Base-by-base conservation (phyloP, 2,329 filamentous ascomycete genomes). In the Cladophialophora bantiana region DNA sequence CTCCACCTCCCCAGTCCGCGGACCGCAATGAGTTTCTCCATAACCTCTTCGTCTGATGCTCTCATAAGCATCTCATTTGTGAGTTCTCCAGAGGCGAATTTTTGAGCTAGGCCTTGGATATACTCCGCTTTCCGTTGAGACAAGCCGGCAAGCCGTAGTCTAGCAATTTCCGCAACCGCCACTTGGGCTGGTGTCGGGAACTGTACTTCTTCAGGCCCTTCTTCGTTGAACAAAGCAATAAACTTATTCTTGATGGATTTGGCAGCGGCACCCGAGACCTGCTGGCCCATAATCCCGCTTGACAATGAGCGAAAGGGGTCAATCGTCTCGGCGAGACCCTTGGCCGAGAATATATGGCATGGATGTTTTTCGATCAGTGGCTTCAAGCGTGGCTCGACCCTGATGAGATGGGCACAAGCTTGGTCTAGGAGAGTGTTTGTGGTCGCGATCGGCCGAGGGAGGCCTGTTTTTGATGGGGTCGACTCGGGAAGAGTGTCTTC, bases 111-210 rank as follows among this genome's bases (percentile, higher is more conserved):
- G 0, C 94, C 94, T 62, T 89, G 86, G 67, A 98, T 88, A 79
- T 99, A 99, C 80, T 98, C 95, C 55, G 95, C 95, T 81, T 99
- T 99, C 65, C 95, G 88, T 79, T 96, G 91, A 2, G 93, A 97
- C 58, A 99, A 86, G 0, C 95, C 95, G 0, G 94, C 95, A 7
- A 90, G 90, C 35, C 94, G 90, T 7, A 99, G 85, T 3, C 80
- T 85, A 35, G 89, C 81, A 36, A 97, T 81, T 18, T 89, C 80
- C 59, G 83, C 85, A 7, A 80, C 77, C 0, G 87, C 86, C 7
- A 98, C 92, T 71, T 92, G 84, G 0, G 88, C 85, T 0, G 95
- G 94, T 0, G 87, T 86, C 0, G 94, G 94, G 74, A 97, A 98
- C 18, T 59, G 65, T n/a, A 64, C 42, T 48, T 68, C 45, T 53